Evolutionary conservation across 176 grass and related monocot genomes (phyloP).

Genomic region (Rhipidocladum racemiflorum): DNA sequence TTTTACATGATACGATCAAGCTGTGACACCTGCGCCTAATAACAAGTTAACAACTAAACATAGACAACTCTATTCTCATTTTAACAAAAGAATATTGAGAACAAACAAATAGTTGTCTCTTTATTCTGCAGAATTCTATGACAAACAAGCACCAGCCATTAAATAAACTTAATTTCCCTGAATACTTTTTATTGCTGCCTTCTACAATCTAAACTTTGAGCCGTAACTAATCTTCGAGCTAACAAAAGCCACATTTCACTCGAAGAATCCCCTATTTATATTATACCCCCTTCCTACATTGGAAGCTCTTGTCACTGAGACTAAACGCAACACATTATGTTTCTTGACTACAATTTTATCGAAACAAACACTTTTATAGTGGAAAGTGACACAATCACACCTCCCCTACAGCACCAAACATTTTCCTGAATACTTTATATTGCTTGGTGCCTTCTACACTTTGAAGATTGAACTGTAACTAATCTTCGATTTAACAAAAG

Average conservation of each 20-base stretch:
- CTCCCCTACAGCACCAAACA: constrained; percentile 24
- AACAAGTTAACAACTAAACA: neutral
- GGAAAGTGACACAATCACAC: constrained; percentile 24
- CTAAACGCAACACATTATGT: neutral
- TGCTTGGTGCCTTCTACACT: neutral
- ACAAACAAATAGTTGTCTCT: neutral
- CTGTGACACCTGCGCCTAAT: neutral
- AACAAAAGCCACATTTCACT: neutral
- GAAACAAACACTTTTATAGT: constrained; percentile 8
- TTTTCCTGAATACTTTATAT: neutral
- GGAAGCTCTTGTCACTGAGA: neutral
- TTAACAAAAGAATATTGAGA: neutral
- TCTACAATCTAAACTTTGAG: neutral
- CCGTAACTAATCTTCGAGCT: neutral
- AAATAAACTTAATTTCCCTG: neutral
- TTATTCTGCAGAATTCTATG: neutral
- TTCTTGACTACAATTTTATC: neutral
- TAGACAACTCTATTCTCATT: neutral
- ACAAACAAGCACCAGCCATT: neutral
- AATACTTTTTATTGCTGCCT: neutral
- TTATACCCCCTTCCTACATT: neutral
- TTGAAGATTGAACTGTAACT: neutral
- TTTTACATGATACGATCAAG: neutral
- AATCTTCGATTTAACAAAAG: neutral
- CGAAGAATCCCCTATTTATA: neutral